Evolutionary conservation across 768 basidiomycete species (phyloP).

Genomic region (Aureoboletus auriporus): DNA sequence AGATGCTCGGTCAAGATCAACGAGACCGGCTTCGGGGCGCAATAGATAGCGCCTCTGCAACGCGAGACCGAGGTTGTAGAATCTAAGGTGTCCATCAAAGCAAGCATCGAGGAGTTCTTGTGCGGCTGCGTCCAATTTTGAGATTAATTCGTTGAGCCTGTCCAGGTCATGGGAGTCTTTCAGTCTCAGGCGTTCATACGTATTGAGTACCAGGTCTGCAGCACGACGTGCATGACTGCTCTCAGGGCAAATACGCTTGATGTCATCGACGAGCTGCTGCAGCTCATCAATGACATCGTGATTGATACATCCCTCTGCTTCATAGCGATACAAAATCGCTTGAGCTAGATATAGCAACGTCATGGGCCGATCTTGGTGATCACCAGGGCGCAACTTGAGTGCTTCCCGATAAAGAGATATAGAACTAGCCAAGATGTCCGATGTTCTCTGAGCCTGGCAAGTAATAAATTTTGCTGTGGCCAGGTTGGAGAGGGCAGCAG

Average conservation of each 20-base stretch:
- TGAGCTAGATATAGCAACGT: constrained; percentile 3
- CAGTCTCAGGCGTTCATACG: not conserved
- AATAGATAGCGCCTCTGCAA: not conserved
- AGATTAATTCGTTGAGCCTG: not conserved
- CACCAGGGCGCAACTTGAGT: constrained; percentile 2
- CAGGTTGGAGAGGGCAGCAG: constrained; percentile 9
- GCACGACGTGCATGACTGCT: constrained; percentile 1
- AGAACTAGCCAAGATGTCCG: not conserved
- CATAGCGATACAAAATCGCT: not conserved
- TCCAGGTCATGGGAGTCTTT: not conserved
- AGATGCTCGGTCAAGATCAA: not conserved
- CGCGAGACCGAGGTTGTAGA: constrained; percentile 1
- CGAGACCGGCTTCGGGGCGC: not conserved
- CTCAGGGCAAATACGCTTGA: not conserved
- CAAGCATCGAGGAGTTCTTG: not conserved
- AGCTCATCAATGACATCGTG: not conserved
- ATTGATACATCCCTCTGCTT: not conserved
- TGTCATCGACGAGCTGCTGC: not conserved
- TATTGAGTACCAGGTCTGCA: constrained; percentile 1
- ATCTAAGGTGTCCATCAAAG: not conserved
- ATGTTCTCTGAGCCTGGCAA: not conserved
- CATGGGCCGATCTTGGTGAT: constrained; percentile 5
- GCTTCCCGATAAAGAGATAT: constrained; percentile 7
- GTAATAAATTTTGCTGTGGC: not conserved
- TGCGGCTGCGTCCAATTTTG: not conserved